Conservation (phyloP, 345 rosid species). For the Isatis tinctoria region DNA sequence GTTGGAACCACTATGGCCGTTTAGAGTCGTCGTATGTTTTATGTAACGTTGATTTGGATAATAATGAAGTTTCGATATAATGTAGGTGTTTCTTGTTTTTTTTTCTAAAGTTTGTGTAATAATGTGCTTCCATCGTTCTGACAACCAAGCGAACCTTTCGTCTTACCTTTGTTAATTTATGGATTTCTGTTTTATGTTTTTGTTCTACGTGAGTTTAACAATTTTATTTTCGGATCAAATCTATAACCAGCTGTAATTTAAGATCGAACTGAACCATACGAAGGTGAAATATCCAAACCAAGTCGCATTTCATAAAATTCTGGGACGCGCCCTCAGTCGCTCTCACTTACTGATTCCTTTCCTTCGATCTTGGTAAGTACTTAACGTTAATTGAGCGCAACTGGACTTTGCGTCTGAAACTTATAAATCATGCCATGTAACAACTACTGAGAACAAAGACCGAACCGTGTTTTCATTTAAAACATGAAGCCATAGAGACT, state of each 20-base stretch:
- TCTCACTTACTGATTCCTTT: no score
- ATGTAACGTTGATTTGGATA: neutral
- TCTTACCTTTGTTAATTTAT: slow-evolving; percentile 9
- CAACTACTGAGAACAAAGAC: no score
- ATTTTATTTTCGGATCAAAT: no score
- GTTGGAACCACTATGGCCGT: slow-evolving; percentile 29
- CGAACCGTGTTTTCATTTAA: no score
- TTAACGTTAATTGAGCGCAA: no score
- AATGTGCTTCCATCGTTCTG: slow-evolving; percentile 11
- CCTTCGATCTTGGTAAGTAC: no score
- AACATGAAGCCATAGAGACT: no score
- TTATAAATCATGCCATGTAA: no score
- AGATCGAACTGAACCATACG: neutral
- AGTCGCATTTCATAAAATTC: no score
- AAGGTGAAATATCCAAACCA: neutral
- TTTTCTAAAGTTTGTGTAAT: neutral
- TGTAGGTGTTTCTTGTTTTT: neutral
- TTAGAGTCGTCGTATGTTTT: neutral
- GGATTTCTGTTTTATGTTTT: neutral
- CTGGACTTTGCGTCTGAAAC: no score
- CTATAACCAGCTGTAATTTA: neutral
- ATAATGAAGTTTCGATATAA: neutral
- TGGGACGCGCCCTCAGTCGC: no score
- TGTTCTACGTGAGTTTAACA: neutral
- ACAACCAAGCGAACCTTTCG: neutral